These are phyloP conservation scores for Spergularia azorica DNA, from an alignment of 179 eudicot genomes.

Conservation along the genomic window DNA sequence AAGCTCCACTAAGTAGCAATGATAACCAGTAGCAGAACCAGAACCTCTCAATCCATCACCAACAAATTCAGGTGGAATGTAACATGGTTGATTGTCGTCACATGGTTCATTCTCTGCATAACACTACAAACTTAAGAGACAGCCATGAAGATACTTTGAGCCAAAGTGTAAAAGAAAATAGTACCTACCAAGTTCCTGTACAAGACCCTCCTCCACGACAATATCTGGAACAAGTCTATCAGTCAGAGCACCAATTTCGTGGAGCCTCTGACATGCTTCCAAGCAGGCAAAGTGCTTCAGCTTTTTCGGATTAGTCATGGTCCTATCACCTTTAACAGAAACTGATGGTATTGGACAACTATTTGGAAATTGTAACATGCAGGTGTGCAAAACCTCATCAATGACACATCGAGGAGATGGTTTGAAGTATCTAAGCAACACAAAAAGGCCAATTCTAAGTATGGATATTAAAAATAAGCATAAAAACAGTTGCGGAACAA, in stretches of 20 bases:
- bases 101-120: slow-evolving; percentile 48
- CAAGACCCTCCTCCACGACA: slow-evolving; percentile 56
- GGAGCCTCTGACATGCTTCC: slow-evolving; percentile 87
- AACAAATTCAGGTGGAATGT: slow-evolving; percentile 66
- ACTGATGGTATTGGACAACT: slow-evolving; percentile 64
- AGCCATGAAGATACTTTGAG: background rate
- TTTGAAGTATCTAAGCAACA: slow-evolving; percentile 65
- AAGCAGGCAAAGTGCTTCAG: slow-evolving; percentile 81
- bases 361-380: slow-evolving; percentile 70
- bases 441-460: slow-evolving; percentile 17
- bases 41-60: slow-evolving; percentile 21
- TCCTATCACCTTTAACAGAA: slow-evolving; percentile 47
- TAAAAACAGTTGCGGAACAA: background rate
- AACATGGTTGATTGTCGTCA: slow-evolving; percentile 45
- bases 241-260: slow-evolving; percentile 72
- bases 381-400: slow-evolving; percentile 44
- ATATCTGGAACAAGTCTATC: slow-evolving; percentile 86
- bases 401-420: slow-evolving; percentile 61
- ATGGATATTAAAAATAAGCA: background rate
- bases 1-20: slow-evolving; percentile 64
- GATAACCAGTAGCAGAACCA: slow-evolving; percentile 31
- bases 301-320: slow-evolving; percentile 19
- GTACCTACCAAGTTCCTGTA: slow-evolving; percentile 54
- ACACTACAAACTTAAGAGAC: background rate
- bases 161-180: background rate